A percentile compares a stretch with the other conserved stretches of the same genome.
phyloP scores from a whole-genome alignment of 2,329 filamentous ascomycete genomes.

The Cladorrhinum sp. region DNA sequence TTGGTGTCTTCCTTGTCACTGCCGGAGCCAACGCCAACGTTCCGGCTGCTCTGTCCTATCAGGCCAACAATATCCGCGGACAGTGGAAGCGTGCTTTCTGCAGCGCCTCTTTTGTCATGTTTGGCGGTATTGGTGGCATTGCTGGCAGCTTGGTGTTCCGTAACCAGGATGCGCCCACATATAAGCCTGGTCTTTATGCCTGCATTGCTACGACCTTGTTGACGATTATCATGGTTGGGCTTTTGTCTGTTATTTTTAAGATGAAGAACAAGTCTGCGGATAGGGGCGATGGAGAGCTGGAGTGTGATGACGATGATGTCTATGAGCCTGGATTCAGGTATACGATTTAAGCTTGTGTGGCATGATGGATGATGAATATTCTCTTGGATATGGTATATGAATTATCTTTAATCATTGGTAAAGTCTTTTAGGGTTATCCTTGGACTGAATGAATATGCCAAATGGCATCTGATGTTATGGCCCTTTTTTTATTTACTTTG shows the following conservation, averaged over 20 bases:
- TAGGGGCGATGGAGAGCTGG: conserved; percentile 51
- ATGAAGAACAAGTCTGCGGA: conserved; percentile 50
- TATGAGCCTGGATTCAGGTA: conserved; percentile 42
- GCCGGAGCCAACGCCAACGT: conserved; percentile 77
- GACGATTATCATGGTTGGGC: conserved; percentile 43
- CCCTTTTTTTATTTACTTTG: neutral
- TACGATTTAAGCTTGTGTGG: conserved; percentile 32
- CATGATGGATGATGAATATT: neutral
- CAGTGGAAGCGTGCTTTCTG: conserved; percentile 86
- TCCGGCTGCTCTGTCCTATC: conserved; percentile 71
- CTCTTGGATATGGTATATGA: neutral
- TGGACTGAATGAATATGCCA: neutral
- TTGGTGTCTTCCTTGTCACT: conserved; percentile 73
- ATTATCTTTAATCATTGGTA: no score
- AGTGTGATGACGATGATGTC: conserved; percentile 38
- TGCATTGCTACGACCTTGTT: conserved; percentile 51
- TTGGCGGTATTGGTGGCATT: conserved; percentile 77
- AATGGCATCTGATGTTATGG: neutral
- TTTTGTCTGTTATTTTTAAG: conserved; percentile 42
- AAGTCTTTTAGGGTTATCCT: neutral
- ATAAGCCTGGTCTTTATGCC: conserved; percentile 54
- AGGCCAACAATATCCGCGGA: conserved; percentile 83
- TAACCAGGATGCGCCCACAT: conserved; percentile 49
- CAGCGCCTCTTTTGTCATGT: conserved; percentile 71
- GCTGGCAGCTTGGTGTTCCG: conserved; percentile 69